phyloP scores from a whole-genome alignment of 768 basidiomycete species.

The Boletales sp. region DNA sequence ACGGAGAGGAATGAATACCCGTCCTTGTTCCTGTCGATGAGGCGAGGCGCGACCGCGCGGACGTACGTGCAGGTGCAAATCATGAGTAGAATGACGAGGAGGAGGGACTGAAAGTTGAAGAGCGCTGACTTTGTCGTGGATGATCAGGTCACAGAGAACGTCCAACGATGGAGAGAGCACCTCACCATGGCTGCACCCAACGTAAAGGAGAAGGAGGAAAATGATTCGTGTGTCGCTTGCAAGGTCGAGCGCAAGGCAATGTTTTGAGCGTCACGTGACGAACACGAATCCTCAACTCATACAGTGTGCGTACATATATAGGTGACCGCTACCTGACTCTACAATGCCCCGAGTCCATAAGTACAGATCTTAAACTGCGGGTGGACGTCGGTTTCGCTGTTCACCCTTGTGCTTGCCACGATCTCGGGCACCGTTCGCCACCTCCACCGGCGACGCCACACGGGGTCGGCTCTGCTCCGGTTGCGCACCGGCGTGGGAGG shows the following conservation, averaged over 20 bases:
- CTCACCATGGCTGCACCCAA: slow-evolving; percentile 15
- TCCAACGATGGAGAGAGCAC: not conserved
- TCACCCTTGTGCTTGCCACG: too few relatives aligned
- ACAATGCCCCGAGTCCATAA: too few relatives aligned
- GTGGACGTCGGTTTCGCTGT: not conserved
- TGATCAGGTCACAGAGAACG: not conserved
- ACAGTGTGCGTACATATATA: too few relatives aligned
- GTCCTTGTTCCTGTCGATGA: slow-evolving; percentile 91
- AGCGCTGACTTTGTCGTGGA: slow-evolving; percentile 74
- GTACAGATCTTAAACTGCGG: slow-evolving; percentile 2
- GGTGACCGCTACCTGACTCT: too few relatives aligned
- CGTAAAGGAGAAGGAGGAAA: too few relatives aligned
- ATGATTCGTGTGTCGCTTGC: too few relatives aligned
- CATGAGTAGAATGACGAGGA: slow-evolving; percentile 88
- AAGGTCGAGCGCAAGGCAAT: too few relatives aligned
- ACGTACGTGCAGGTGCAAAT: slow-evolving; percentile 98
- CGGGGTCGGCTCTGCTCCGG: not conserved
- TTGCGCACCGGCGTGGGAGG: not conserved
- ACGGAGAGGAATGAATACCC: slow-evolving; percentile 53
- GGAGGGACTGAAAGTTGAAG: slow-evolving; percentile 97
- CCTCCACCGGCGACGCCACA: not conserved
- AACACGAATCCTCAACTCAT: too few relatives aligned
- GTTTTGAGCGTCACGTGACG: too few relatives aligned
- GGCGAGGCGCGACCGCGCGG: slow-evolving; percentile 81
- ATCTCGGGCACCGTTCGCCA: not conserved